These are phyloP conservation scores for Tuber aestivum DNA, from an alignment of 495 filamentous ascomycete species.

Conservation along the genomic window DNA sequence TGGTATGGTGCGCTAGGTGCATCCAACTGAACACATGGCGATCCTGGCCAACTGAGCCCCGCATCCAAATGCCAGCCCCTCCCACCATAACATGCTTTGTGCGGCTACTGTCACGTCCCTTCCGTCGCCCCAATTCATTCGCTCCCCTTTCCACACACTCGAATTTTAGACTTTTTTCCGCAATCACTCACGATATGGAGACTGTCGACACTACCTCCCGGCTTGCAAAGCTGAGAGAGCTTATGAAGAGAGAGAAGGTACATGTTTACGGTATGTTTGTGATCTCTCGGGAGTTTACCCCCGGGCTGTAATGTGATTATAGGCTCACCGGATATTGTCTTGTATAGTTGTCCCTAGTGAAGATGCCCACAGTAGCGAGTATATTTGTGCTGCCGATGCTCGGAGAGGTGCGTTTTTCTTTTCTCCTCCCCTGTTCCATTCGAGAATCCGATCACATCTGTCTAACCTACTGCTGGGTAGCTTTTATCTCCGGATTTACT, in stretches of 20 bases:
- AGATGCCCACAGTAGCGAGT: constrained; percentile 96
- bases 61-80: constrained; percentile 37
- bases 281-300: constrained; percentile 5
- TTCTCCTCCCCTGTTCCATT: constrained; percentile 6
- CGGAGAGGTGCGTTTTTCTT: constrained; percentile 58
- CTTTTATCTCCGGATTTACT: constrained; percentile 88
- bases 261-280: constrained; percentile 79
- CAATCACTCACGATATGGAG: constrained; percentile 61
- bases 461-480: constrained; percentile 42
- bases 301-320: constrained; percentile 21
- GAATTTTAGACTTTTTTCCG: constrained; percentile 44
- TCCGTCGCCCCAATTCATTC: constrained; percentile 18
- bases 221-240: constrained; percentile 65
- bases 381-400: constrained; percentile 89
- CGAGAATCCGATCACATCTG: constrained; percentile 21
- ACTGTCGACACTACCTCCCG: constrained; percentile 75
- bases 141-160: constrained; percentile 15
- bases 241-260: constrained; percentile 73
- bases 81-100: constrained; percentile 20
- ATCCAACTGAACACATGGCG: constrained; percentile 18
- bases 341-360: constrained; percentile 84
- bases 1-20: not conserved
- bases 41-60: constrained; percentile 33
- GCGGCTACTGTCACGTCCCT: constrained; percentile 16
- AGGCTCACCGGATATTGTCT: constrained; percentile 18